Evolutionary conservation across 2,329 filamentous ascomycete genomes (phyloP).

Genomic region (Cladosporium halotolerans): DNA sequence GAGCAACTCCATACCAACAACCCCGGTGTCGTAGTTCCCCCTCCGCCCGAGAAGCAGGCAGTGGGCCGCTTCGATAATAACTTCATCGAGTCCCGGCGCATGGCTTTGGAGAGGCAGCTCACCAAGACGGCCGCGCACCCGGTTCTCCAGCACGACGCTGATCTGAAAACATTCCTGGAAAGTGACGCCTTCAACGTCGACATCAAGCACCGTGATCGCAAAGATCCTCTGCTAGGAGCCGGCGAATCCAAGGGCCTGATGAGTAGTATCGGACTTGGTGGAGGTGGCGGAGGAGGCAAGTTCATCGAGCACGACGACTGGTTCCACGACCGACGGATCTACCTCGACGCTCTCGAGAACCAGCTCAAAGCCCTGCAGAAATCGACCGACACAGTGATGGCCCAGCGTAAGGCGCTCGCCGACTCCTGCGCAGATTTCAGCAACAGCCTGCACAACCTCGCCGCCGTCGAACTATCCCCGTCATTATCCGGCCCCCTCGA

Average conservation of each 20-base stretch:
- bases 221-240: constrained; percentile 69
- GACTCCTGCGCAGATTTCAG: constrained; percentile 93
- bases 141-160: constrained; percentile 83
- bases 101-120: constrained; percentile 92
- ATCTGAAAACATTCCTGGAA: constrained; percentile 93
- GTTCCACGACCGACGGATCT: constrained; percentile 95
- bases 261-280: constrained; percentile 68
- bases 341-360: constrained; percentile 86
- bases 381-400: constrained; percentile 86
- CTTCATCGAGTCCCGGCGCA: constrained; percentile 87
- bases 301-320: constrained; percentile 99
- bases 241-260: constrained; percentile 87
- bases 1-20: constrained; percentile 91
- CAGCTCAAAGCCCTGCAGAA: constrained; percentile 88
- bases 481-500: constrained; percentile 83
- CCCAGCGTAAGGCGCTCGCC: constrained; percentile 85
- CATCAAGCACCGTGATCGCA: constrained; percentile 93
- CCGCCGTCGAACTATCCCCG: constrained; percentile 85
- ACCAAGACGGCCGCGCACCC: constrained; percentile 91
- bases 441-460: constrained; percentile 82
- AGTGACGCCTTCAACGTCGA: constrained; percentile 94
- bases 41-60: constrained; percentile 95
- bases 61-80: constrained; percentile 93
- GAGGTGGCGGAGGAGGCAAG: constrained; percentile 67
- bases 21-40: constrained; percentile 88